Base-by-base conservation (phyloP, 1,284 basidiomycete species). In the Porogramme epimiltina region DNA sequence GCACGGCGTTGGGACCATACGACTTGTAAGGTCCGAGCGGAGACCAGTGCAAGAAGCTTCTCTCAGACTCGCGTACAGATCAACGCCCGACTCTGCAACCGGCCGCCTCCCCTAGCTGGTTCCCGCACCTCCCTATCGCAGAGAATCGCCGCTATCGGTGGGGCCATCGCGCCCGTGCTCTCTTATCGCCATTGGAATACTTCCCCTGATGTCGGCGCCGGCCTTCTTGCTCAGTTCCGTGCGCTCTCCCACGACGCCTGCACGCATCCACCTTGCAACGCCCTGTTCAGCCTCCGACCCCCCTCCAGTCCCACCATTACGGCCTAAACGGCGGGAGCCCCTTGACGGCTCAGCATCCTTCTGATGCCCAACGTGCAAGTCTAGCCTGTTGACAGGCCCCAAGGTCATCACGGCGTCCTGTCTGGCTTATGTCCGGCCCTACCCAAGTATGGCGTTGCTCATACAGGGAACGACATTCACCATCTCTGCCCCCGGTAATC, bases 181-280 rank as follows among this genome's bases (percentile, higher is more conserved):
- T 45, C 19, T 52, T 52, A 48, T 55, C 48, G 53, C 56, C 46
- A 53, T 55, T 59, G 51, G 51, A 25, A 36, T 37, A 42, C 47
- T 41, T 31, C 45, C 41, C 50, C 43, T 58, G 34, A 55, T 55
- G 38, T 59, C 57, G 57, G 57, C 57, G 53, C 57, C 57, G 57
- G 53, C 18, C 15, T 31, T 18, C 46, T 58, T 31, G 28, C 28
- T 31, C n/a, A n/a, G n/a, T n/a, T n/a, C 8, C 28, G 6, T 6
- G 28, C 13, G 28, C 28, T 31, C 28, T 31, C 28, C 28, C 28
- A 31, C 28, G 28, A 13, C 52, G 45, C 56, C 52, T 49, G 49
- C 42, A 24, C 26, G 2, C 19, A 20, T 33, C 44, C 36, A 36
- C 47, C 47, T 23, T 50, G 34, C 41, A 39, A n/a, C 4, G 5